Base-by-base conservation (phyloP, 208 protist species). In the Leishmania lainsoni region DNA sequence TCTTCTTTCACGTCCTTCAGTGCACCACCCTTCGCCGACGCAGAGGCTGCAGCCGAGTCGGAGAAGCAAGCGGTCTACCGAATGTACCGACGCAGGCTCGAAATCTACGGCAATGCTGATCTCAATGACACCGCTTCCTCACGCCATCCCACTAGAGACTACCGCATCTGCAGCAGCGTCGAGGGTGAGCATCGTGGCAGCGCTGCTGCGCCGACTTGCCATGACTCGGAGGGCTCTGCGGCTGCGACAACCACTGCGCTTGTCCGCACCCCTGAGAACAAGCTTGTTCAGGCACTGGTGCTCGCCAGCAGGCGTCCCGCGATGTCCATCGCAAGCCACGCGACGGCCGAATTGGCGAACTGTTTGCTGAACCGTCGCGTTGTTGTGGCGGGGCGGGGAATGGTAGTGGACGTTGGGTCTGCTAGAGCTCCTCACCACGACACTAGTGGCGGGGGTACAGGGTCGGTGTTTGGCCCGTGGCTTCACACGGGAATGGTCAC, bases 351-450 rank as follows among this genome's bases (percentile, higher is more conserved):
- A 51, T 29, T 85, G 10, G 82, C 82, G 12, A 85, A 85, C 65
- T 85, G 82, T 20, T 48, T 85, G 17, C 58, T 85, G 51, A 85
- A 85, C 54, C 76, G 82, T 16, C 77, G 82, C 48, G 82, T 73
- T 17, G 51, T 35, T n/a, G 77, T 74, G 12, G 72, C 77, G 16
- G 82, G 82, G 5, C 54, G 77, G 39, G 82, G 82, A 26, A 78
- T 85, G 8, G 82, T 81, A n/a, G 82, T 85, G 42, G 82, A 85
- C 63, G 82, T 81, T n/a, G 82, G 69, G 45, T 54, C 45, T 73
- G 76, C 48, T 48, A 20, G 74, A 32, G 29, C 61, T 76, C 35
- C 14, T 32, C 4, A 12, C 10, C 3, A 52, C 45, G 12, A 52
- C 69, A 26, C 42, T 6, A 16, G 2, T 16, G 69, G 42, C 26